phyloP scores from a whole-genome alignment of 176 grass and related monocot species.

The Rhynchospora pubera region DNA sequence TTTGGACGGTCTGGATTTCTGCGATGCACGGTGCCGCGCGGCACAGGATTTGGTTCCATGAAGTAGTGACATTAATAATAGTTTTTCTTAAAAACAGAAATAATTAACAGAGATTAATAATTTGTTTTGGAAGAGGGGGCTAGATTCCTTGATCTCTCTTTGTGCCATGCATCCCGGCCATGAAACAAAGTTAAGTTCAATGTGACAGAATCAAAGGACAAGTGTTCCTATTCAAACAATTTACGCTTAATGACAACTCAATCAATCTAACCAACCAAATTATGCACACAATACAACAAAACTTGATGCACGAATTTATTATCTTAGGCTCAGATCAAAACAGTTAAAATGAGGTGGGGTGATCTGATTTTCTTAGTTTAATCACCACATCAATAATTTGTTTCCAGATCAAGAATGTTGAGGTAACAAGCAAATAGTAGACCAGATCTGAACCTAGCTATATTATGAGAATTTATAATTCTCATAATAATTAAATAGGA shows the following conservation, averaged over 20 bases:
- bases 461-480: neutral
- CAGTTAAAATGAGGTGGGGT: neutral
- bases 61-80: slow-evolving; percentile 2
- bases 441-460: neutral
- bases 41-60: no score
- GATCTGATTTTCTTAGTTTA: slow-evolving; percentile 14
- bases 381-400: neutral
- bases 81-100: neutral
- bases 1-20: no score
- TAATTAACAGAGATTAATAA: neutral
- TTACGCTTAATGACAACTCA: slow-evolving; percentile 11
- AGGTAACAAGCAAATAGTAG: neutral
- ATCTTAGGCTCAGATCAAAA: neutral
- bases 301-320: slow-evolving; percentile 16
- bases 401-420: neutral
- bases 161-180: slow-evolving; percentile 10
- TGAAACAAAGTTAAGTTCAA: slow-evolving; percentile 13
- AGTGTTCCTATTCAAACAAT: neutral
- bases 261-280: slow-evolving; percentile 12
- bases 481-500: neutral
- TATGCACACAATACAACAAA: neutral
- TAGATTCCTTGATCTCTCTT: slow-evolving; percentile 17
- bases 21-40: no score
- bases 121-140: neutral
- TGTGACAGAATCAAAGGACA: slow-evolving; percentile 11